Conservation (phyloP, 129 eudicot species). For the Flaveria trinervia region DNA sequence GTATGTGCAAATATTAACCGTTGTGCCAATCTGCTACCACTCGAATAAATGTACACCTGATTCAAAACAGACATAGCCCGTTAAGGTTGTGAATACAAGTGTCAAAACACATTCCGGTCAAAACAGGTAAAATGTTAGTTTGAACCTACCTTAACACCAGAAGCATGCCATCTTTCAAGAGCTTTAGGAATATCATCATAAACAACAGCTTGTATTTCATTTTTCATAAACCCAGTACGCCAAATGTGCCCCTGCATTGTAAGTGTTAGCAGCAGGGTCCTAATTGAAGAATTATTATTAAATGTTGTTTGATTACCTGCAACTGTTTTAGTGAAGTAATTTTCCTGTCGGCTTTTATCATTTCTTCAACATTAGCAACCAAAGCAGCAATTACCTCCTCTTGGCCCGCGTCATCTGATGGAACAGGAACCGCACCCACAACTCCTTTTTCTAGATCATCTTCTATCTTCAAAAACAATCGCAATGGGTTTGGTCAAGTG, state of each 20-base stretch:
- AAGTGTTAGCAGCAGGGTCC: slow-evolving; percentile 19
- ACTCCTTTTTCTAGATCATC: slow-evolving; percentile 71
- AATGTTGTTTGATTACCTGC: slow-evolving; percentile 53
- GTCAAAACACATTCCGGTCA: slow-evolving; percentile 8
- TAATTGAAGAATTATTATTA: background rate
- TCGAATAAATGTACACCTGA: slow-evolving; percentile 91
- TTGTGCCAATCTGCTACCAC: slow-evolving; percentile 97
- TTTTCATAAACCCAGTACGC: slow-evolving; percentile 76
- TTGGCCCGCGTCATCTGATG: slow-evolving; percentile 62
- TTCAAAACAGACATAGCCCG: background rate
- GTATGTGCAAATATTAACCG: slow-evolving; percentile 83
- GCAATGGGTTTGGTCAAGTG: background rate
- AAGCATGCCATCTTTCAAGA: slow-evolving; percentile 86
- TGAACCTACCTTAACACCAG: slow-evolving; percentile 71
- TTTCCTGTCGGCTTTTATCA: slow-evolving; percentile 95
- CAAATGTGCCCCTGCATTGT: slow-evolving; percentile 83
- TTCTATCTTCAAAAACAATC: slow-evolving; percentile 50
- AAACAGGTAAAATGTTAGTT: background rate
- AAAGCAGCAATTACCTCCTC: slow-evolving; percentile 74
- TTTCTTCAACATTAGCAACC: slow-evolving; percentile 84
- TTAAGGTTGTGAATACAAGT: background rate
- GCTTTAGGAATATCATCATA: slow-evolving; percentile 90
- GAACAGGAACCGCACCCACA: slow-evolving; percentile 78
- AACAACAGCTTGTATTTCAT: slow-evolving; percentile 71
- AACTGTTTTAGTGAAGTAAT: slow-evolving; percentile 89